Percentiles rank a stretch among this genome's conserved stretches.
These are phyloP conservation scores for Tremella mesenterica DNA, from an alignment of 768 basidiomycete genomes.

Conservation along the genomic window DNA sequence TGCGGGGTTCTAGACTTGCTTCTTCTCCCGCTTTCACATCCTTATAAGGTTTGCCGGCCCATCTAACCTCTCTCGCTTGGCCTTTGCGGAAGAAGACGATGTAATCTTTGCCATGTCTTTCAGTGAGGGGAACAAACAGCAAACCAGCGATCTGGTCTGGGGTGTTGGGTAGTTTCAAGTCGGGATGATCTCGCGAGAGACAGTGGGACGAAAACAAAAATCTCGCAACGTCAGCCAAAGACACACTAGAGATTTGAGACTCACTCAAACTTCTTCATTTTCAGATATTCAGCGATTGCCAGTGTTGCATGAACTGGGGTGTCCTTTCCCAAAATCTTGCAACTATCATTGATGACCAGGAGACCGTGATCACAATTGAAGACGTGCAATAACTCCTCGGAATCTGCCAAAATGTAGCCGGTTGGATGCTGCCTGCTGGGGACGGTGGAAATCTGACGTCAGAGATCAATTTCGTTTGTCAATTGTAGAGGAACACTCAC, in stretches of 20 bases:
- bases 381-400: slow-evolving; percentile 65
- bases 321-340: slow-evolving; percentile 50
- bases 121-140: slow-evolving; percentile 65
- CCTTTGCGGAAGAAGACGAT: slow-evolving; percentile 72
- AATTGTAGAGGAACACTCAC: slow-evolving; percentile 46
- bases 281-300: slow-evolving; percentile 69
- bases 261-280: slow-evolving; percentile 62
- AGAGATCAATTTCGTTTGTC: background rate
- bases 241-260: slow-evolving; percentile 40
- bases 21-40: slow-evolving; percentile 44
- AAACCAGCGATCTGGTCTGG: slow-evolving; percentile 60
- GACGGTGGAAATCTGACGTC: slow-evolving; percentile 59
- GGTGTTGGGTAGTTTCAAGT: slow-evolving; percentile 55
- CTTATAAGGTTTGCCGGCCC: slow-evolving; percentile 68
- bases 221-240: too few species aligned
- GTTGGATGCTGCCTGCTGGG: slow-evolving; percentile 60
- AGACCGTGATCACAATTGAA: slow-evolving; percentile 59
- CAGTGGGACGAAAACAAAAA: slow-evolving; percentile 63
- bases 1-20: slow-evolving; percentile 60
- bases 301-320: slow-evolving; percentile 65
- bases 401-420: slow-evolving; percentile 70
- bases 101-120: slow-evolving; percentile 61
- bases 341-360: slow-evolving; percentile 54
- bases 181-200: slow-evolving; percentile 62
- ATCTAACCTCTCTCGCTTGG: slow-evolving; percentile 59